A percentile compares a stretch with the other conserved stretches of the same genome.
Conservation (phyloP, 768 basidiomycete genomes). For the Boletales sp. region DNA sequence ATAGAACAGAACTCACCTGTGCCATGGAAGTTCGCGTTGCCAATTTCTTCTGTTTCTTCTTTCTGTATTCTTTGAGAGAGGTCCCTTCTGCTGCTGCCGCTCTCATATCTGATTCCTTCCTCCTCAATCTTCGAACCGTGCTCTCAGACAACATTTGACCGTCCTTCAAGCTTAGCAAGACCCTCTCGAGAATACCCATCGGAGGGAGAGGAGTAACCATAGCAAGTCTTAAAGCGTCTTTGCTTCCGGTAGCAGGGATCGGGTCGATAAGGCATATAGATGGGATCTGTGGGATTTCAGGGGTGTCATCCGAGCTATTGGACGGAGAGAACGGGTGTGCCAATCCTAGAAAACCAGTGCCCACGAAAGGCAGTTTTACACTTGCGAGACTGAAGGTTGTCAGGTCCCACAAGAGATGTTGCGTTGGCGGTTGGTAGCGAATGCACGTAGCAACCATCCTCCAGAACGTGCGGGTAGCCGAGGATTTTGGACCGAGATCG, state of each 20-base stretch:
- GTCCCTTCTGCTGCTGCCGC: slow-evolving; percentile 19
- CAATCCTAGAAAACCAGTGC: slow-evolving; percentile 24
- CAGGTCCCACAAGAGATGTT: slow-evolving; percentile 17
- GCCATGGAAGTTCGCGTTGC: slow-evolving; percentile 1
- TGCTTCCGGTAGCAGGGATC: background rate
- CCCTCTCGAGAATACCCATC: slow-evolving; percentile 15
- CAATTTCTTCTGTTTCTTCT: slow-evolving; percentile 17
- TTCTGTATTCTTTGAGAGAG: slow-evolving; percentile 21
- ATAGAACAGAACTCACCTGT: slow-evolving; percentile 8
- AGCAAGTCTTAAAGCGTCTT: slow-evolving; percentile 14
- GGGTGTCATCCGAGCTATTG: slow-evolving; percentile 14
- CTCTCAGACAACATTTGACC: slow-evolving; percentile 23
- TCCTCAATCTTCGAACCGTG: slow-evolving; percentile 22
- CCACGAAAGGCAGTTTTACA: slow-evolving; percentile 14
- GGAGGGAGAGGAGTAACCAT: slow-evolving; percentile 21
- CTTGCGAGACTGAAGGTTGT: slow-evolving; percentile 25
- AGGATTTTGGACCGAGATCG: slow-evolving; percentile 25
- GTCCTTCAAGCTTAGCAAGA: slow-evolving; percentile 21
- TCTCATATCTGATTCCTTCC: slow-evolving; percentile 19
- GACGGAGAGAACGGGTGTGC: slow-evolving; percentile 1
- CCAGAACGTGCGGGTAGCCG: slow-evolving; percentile 19
- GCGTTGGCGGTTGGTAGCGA: slow-evolving; percentile 19
- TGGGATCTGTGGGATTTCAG: slow-evolving; percentile 12
- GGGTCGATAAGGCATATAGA: slow-evolving; percentile 17
- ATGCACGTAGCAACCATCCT: slow-evolving; percentile 25